Evolutionary conservation across 345 rosid genomes (phyloP).

Genomic region (Draba incana): DNA sequence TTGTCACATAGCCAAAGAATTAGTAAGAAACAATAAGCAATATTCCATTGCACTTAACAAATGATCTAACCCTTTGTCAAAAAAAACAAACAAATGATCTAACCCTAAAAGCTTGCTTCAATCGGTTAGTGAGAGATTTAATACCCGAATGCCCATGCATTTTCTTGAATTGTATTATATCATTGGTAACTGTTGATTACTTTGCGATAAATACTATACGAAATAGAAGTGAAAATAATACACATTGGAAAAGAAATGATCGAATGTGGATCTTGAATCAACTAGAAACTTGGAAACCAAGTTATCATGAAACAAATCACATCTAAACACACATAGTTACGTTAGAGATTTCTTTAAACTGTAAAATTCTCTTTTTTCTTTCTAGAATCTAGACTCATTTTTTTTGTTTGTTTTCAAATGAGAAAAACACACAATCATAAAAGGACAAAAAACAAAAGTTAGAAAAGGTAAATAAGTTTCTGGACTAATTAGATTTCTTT

Average conservation of each 20-base stretch:
- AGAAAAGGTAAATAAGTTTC: conserved; percentile 5
- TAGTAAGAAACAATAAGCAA: too few relatives aligned
- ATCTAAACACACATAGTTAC: neutral
- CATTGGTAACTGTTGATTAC: neutral
- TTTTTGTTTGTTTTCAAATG: conserved; percentile 18
- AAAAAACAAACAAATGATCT: too few relatives aligned
- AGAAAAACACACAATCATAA: conserved; percentile 3
- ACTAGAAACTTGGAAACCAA: conserved; percentile 18
- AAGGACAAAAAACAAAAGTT: neutral
- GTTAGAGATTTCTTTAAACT: neutral
- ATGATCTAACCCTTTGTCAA: too few relatives aligned
- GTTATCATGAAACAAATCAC: neutral
- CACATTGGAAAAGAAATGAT: neutral
- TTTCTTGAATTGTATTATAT: neutral
- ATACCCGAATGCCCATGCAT: too few relatives aligned
- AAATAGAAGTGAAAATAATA: neutral
- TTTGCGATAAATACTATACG: neutral
- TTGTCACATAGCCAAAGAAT: too few relatives aligned
- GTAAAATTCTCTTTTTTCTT: neutral
- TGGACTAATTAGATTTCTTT: conserved; percentile 31
- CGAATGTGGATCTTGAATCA: conserved; percentile 9
- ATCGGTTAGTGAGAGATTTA: too few relatives aligned
- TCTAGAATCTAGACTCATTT: neutral
- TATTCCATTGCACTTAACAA: too few relatives aligned
- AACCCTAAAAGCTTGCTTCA: too few relatives aligned